Evolutionary conservation across 2,329 filamentous ascomycete species (phyloP), one percentile per base, ranked within the genome.

Genomic region (Hypoxylon sp.): DNA sequence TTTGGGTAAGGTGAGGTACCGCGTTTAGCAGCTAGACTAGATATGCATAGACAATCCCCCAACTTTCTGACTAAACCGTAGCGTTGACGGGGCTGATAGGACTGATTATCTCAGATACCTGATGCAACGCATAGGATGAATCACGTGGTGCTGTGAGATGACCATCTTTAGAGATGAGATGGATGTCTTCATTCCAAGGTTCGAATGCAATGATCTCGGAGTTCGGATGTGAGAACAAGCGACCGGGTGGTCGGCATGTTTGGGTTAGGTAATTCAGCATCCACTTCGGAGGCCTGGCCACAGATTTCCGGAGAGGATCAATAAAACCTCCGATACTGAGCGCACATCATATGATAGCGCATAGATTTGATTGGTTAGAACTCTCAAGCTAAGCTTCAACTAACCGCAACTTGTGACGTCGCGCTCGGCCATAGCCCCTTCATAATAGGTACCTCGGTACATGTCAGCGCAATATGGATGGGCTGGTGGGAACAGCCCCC

Each of bases 361-460:
- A 48, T 56, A 34, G 20, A 43, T 41, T 3, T 56, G 26, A 56
- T 48, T 56, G 41, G 41, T n/a, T 4, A 6, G 11, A 41, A 6
- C 8, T n/a, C 2, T 11, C 13, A 13, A 28, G 50, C 39, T 50
- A 56, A 57, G 61, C 41, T 51, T 59, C 24, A 46, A 41, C 37
- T 32, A 46, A 41, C 37, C 51, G 28, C 26, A 64, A 52, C 56
- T 60, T 64, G 49, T 64, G 56, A 63, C 63, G 52, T 63, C 41
- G 41, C 44, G 52, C 52, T 28, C 30, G 22, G 34, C 48, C n/a
- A n/a, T n/a, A n/a, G n/a, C n/a, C n/a, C 15, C 15, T 43, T 34
- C 60, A 64, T 56, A 65, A 56, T 59, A 11, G 30, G 10, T 34
- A 34, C 10, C 13, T 51, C n/a, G 30, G 15, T 55, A 51, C 49